A percentile compares a stretch with the other conserved stretches of the same genome.
These are phyloP conservation scores for Bimuria novae-zelandiae DNA, from an alignment of 2,329 filamentous ascomycete genomes.

Conservation along the genomic window DNA sequence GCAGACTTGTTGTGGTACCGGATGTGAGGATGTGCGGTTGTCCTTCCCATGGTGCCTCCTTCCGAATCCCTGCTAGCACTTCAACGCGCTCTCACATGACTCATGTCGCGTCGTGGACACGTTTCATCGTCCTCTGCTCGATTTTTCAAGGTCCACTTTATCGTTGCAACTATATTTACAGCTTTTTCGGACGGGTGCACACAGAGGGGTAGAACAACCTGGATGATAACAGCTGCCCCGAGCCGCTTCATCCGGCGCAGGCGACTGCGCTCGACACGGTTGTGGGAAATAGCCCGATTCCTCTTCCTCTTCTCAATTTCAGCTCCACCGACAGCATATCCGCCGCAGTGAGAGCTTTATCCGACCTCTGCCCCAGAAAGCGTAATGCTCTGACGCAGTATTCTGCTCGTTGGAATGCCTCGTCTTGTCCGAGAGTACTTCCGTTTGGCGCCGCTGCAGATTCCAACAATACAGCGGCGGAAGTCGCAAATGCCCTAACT, in stretches of 20 bases:
- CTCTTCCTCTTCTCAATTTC: conserved; percentile 29
- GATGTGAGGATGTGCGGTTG: too few species aligned
- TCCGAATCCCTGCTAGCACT: too few species aligned
- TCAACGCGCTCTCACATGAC: too few species aligned
- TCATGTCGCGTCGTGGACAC: too few species aligned
- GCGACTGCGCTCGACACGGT: conserved; percentile 14
- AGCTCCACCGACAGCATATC: conserved; percentile 44
- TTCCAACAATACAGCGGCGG: conserved; percentile 49
- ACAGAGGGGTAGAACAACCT: neutral
- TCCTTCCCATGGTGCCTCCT: too few species aligned
- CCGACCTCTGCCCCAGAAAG: conserved; percentile 61
- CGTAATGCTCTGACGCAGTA: conserved; percentile 59
- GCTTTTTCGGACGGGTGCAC: too few species aligned
- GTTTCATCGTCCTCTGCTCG: too few species aligned
- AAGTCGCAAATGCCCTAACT: conserved; percentile 58
- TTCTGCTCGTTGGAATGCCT: conserved; percentile 48
- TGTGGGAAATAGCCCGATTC: conserved; percentile 24
- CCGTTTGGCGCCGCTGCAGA: conserved; percentile 26
- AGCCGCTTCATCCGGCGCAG: neutral
- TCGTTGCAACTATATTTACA: neutral
- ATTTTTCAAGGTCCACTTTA: too few species aligned
- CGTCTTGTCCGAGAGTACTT: conserved; percentile 18
- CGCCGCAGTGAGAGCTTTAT: conserved; percentile 53
- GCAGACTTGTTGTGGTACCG: too few species aligned
- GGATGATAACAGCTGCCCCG: too few species aligned